phyloP scores from a whole-genome alignment of 352 stramenopile species.

The Pythium scleroteichum region DNA sequence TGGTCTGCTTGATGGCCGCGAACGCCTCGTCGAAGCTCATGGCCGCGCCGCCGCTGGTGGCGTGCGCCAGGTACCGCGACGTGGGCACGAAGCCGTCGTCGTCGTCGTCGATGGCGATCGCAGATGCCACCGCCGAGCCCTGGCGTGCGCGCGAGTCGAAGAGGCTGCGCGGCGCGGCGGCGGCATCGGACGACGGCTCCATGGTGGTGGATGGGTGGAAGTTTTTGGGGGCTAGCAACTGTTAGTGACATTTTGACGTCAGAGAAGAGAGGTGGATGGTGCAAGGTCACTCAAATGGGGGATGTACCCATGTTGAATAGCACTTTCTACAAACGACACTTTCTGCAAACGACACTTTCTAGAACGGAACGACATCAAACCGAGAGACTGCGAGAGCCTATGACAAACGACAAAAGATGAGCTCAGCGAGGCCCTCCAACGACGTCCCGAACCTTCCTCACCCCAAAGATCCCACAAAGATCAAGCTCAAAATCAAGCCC shows the following conservation, averaged over 20 bases:
- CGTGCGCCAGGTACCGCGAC: constrained; percentile 22
- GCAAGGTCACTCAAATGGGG: not conserved
- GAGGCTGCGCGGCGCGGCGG: constrained; percentile 12
- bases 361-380: no score
- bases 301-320: constrained; percentile 3
- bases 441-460: no score
- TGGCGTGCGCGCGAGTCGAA: constrained; percentile 22
- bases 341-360: not conserved
- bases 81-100: constrained; percentile 24
- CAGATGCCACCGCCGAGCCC: not conserved
- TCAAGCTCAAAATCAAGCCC: no score
- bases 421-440: no score
- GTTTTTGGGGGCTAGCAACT: not conserved
- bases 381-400: no score
- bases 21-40: constrained; percentile 50
- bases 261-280: not conserved
- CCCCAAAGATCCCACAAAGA: no score
- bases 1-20: constrained; percentile 51
- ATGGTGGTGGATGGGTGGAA: not conserved
- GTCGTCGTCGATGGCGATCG: not conserved
- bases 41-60: not conserved
- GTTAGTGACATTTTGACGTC: not conserved
- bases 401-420: no score
- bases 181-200: not conserved
- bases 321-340: not conserved